Base-by-base conservation (phyloP, 129 eudicot genomes). In the Artemisia argyi region DNA sequence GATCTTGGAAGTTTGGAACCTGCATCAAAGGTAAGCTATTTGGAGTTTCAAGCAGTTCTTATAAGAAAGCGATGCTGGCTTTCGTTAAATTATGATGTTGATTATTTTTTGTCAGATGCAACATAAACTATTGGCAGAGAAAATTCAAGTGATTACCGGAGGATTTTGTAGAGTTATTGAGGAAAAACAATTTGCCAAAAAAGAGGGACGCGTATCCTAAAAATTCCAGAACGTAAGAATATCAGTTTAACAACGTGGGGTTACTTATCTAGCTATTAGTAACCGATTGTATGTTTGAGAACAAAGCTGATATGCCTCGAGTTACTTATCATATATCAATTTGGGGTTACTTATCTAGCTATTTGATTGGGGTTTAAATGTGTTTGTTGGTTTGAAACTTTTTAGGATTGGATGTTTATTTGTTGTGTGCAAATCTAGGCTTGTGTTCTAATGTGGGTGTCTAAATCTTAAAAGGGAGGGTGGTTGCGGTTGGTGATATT, bases 61-160 rank as follows among this genome's bases (percentile, higher is more conserved):
- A 8, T 4, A 42, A 3, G 13, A n/a, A 22, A 73, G 10, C 17
- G n/a, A 64, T 30, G 55, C 11, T 63, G 53, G 51, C 11, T 24
- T 72, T 39, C 47, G 56, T 15, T 39, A 17, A 35, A 26, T 77
- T 53, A 77, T 74, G 20, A 6, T 46, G 59, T 66, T 58, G 39
- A 24, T 17, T 42, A 58, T 66, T 77, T 56, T 13, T 65, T 26
- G 74, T 61, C 87, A 89, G 96, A 82, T 92, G 18, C 98, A 87
- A 85, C 69, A 89, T 66, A 86, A 85, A 79, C 81, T 47, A 70
- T 82, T 92, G 79, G 95, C 89, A 24, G 98, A 92, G 83, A 96
- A 92, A 79, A 89, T 92, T 95, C 98, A 89, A 83, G 88, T 95
- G 20, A 80, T 89, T 61, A 92, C 73, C 81, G 85, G 85, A 82